Base-by-base conservation (phyloP, 495 filamentous ascomycete genomes). In the Friedmanniomyces simplex region DNA sequence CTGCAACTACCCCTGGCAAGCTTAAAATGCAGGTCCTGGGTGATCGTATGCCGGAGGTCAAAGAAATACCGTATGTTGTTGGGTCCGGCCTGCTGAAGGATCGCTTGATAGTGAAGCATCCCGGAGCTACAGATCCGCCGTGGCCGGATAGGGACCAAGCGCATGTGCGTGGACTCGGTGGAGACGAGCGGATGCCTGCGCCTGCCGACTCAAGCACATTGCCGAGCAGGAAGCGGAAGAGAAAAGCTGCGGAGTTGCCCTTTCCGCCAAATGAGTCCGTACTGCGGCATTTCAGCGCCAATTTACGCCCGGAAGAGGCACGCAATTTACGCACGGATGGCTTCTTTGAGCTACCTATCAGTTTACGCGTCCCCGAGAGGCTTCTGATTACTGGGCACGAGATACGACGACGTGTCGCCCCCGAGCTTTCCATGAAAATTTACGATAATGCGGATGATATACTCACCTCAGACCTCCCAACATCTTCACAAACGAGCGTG, bases 1-100 rank as follows among this genome's bases (percentile, higher is more conserved):
- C 55, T 39, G 69, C 69, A 8, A 66, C 63, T 2, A 71, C 68
- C 0, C 71, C 71, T 18, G 71, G 71, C 8, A 73, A 72, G 52
- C 53, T 73, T 30, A 66, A 63, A 36, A 63, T 46, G 43, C 45
- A 63, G 55, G 48, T 48, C 30, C 8, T 34, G 54, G 30, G n/a
- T 14, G 67, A 71, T 52, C 65, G 63, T 7, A 50, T 41, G 21
- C 32, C 50, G 12, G 30, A 21, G 2, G 3, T 49, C 20, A 50
- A 42, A 28, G 57, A 60, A 36, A 41, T 25, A 12, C 50, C 43
- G 16, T 53, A 62, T 41, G 46, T 48, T 20, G 26, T 57, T 25
- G 59, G 49, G 32, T 63, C 57, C 14, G 52, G 16, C 8, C 46
- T 63, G 37, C 48, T 63, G 18, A 63, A 63, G 26, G 61, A 63